phyloP scores from a whole-genome alignment of 176 grass and related monocot genomes.

The Cocos nucifera region DNA sequence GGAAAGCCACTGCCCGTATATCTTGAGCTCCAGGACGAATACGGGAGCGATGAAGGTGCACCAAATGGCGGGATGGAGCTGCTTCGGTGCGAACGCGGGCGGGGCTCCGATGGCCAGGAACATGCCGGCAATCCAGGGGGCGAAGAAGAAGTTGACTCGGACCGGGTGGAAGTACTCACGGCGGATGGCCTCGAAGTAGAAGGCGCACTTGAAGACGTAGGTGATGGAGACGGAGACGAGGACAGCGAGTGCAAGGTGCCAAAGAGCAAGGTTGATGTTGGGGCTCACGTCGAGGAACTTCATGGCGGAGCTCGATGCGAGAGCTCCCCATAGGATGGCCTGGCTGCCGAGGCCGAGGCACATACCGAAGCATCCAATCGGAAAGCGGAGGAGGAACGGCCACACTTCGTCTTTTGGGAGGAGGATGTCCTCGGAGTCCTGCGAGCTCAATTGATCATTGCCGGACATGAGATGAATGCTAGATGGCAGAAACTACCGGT shows the following conservation, averaged over 20 bases:
- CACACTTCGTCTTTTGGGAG: conserved; percentile 89
- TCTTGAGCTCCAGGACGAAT: conserved; percentile 87
- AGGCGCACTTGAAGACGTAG: conserved; percentile 84
- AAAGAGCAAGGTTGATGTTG: conserved; percentile 59
- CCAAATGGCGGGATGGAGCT: conserved; percentile 63
- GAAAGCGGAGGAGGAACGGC: conserved; percentile 94
- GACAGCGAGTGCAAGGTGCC: conserved; percentile 52
- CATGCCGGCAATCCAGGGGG: conserved; percentile 90
- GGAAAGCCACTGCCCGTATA: conserved; percentile 94
- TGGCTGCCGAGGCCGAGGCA: conserved; percentile 86
- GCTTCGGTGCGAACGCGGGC: conserved; percentile 25
- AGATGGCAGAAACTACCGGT: no score
- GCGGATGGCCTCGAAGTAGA: conserved; percentile 97
- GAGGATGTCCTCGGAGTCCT: conserved; percentile 92
- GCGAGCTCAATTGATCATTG: neutral
- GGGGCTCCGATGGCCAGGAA: conserved; percentile 81
- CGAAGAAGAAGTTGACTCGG: conserved; percentile 96
- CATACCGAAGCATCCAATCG: conserved; percentile 87
- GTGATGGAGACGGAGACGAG: conserved; percentile 50
- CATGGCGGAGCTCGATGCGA: conserved; percentile 57
- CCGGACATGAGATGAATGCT: no score
- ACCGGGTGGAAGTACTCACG: conserved; percentile 98
- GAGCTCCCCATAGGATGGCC: conserved; percentile 82
- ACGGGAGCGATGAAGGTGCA: conserved; percentile 57
- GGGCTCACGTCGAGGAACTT: conserved; percentile 66